phyloP scores from a whole-genome alignment of 345 rosid species.

The Raphanus raphanistrum region DNA sequence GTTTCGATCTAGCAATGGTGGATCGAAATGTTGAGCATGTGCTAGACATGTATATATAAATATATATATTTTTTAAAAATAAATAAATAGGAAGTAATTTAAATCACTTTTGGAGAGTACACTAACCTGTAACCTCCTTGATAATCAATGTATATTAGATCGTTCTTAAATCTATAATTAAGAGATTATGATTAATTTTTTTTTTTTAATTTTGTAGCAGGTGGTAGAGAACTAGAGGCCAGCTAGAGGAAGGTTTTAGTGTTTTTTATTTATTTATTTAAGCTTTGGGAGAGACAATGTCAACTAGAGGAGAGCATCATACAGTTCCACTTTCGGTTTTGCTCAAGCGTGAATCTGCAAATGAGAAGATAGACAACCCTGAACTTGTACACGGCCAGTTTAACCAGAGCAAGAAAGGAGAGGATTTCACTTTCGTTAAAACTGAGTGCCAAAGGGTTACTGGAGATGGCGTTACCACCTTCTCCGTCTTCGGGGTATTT shows the following conservation, averaged over 20 bases:
- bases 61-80: too few relatives aligned
- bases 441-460: slow-evolving; percentile 74
- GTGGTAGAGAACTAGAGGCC: slow-evolving; percentile 35
- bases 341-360: slow-evolving; percentile 82
- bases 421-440: slow-evolving; percentile 75
- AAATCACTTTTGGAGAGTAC: too few relatives aligned
- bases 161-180: not conserved
- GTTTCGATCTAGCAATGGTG: slow-evolving; percentile 16
- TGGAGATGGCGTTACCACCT: slow-evolving; percentile 84
- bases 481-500: slow-evolving; percentile 67
- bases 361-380: slow-evolving; percentile 76
- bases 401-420: slow-evolving; percentile 95
- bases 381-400: slow-evolving; percentile 81
- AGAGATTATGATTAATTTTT: not conserved
- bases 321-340: slow-evolving; percentile 89
- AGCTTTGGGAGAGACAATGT: slow-evolving; percentile 43
- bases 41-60: not conserved
- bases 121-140: too few relatives aligned
- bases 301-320: slow-evolving; percentile 64
- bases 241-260: slow-evolving; percentile 1
- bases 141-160: too few relatives aligned
- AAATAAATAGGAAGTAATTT: too few relatives aligned
- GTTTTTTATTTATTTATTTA: not conserved
- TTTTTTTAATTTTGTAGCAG: slow-evolving; percentile 9
- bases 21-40: slow-evolving; percentile 12